These are phyloP conservation scores for Daldinia eschscholtzii DNA, from an alignment of 2,329 filamentous ascomycete species.

Conservation along the genomic window DNA sequence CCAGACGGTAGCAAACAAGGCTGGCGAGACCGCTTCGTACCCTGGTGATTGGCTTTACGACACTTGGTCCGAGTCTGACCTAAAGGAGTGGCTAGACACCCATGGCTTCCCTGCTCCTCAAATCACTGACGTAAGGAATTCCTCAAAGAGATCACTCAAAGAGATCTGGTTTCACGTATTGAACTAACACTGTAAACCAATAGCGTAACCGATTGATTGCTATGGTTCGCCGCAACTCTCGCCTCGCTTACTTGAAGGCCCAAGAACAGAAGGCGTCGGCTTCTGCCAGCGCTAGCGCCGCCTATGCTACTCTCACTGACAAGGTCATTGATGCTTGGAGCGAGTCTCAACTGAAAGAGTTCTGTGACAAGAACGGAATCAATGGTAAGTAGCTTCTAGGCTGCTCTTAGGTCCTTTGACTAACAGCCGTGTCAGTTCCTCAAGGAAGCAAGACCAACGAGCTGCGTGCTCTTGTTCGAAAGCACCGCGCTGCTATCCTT, in stretches of 20 bases:
- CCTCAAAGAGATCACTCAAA: too few relatives aligned
- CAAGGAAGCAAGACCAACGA: constrained; percentile 94
- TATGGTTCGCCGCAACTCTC: constrained; percentile 89
- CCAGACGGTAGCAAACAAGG: constrained; percentile 78
- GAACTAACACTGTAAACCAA: constrained; percentile 36
- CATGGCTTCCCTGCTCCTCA: constrained; percentile 89
- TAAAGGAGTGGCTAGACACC: constrained; percentile 93
- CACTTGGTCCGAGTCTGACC: constrained; percentile 90
- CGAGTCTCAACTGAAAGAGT: constrained; percentile 89
- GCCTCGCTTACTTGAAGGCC: constrained; percentile 78
- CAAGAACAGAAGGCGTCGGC: constrained; percentile 71
- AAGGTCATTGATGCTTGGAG: constrained; percentile 91
- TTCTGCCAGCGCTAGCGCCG: constrained; percentile 74
- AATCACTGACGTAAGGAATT: constrained; percentile 68
- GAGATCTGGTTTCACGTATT: not conserved
- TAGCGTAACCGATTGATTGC: constrained; percentile 89
- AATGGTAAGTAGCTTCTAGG: constrained; percentile 51
- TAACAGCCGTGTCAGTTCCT: constrained; percentile 70
- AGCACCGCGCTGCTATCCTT: constrained; percentile 80
- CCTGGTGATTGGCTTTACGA: constrained; percentile 96
- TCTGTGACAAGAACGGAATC: constrained; percentile 90
- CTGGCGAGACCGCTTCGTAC: constrained; percentile 83
- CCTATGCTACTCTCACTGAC: constrained; percentile 82
- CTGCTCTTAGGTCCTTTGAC: constrained; percentile 17
- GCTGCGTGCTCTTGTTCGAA: constrained; percentile 88